phyloP scores from a whole-genome alignment of 2,329 filamentous ascomycete species.

The Venturia carpophila region DNA sequence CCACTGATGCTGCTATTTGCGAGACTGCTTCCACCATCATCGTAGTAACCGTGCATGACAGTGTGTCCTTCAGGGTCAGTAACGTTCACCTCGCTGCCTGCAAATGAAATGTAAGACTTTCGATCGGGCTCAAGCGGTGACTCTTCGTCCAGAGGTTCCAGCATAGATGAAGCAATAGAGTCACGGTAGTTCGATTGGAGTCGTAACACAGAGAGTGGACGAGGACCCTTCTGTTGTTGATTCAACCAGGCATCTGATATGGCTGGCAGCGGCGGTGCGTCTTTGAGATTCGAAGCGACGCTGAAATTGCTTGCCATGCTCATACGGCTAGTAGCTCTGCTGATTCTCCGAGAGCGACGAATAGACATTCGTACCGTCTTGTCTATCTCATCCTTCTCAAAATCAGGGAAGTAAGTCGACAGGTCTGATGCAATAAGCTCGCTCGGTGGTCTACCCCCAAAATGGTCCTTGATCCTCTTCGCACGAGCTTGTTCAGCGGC shows the following conservation, averaged over 20 bases:
- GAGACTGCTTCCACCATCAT: slow-evolving; percentile 67
- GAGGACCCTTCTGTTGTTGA: slow-evolving; percentile 29
- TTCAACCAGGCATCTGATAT: slow-evolving; percentile 87
- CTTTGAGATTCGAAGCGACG: slow-evolving; percentile 82
- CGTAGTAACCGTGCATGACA: slow-evolving; percentile 69
- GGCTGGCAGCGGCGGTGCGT: slow-evolving; percentile 89
- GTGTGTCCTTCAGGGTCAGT: slow-evolving; percentile 70
- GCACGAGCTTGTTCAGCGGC: slow-evolving; percentile 36
- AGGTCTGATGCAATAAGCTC: slow-evolving; percentile 96
- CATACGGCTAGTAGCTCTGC: slow-evolving; percentile 83
- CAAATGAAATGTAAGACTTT: slow-evolving; percentile 90
- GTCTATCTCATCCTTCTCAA: slow-evolving; percentile 89
- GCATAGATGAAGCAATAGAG: slow-evolving; percentile 78
- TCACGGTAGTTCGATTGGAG: slow-evolving; percentile 65
- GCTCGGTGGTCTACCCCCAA: slow-evolving; percentile 85
- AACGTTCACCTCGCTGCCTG: slow-evolving; percentile 61
- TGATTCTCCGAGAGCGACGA: slow-evolving; percentile 80
- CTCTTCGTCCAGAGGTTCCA: slow-evolving; percentile 87
- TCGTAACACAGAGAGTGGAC: slow-evolving; percentile 54
- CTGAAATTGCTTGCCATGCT: slow-evolving; percentile 92
- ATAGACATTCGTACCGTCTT: slow-evolving; percentile 90
- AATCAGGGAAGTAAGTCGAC: slow-evolving; percentile 94
- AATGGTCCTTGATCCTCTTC: slow-evolving; percentile 66
- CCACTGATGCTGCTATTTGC: slow-evolving; percentile 57
- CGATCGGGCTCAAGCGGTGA: slow-evolving; percentile 78